These are phyloP conservation scores for Hortaea sp. DNA, from an alignment of 2,329 filamentous ascomycete genomes.

Conservation along the genomic window DNA sequence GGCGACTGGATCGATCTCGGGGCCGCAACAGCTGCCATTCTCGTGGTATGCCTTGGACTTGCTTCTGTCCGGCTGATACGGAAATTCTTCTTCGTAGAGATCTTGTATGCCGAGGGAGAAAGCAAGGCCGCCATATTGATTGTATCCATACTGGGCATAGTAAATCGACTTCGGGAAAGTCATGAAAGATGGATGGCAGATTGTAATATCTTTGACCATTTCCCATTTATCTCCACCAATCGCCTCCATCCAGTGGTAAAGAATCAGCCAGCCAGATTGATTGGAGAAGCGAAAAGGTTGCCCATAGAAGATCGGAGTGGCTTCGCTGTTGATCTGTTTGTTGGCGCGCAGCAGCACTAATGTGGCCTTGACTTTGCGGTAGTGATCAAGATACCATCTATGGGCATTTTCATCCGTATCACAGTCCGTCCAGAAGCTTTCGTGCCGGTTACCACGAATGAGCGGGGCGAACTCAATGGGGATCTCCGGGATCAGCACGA, in stretches of 20 bases:
- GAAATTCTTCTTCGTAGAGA: too few species aligned
- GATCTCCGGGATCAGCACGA: not conserved
- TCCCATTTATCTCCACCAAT: not conserved
- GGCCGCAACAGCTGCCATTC: not conserved
- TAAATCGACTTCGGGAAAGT: not conserved
- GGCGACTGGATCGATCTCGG: not conserved
- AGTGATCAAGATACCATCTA: not conserved
- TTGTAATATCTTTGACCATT: not conserved
- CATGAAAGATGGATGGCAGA: not conserved
- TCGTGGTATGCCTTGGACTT: too few species aligned
- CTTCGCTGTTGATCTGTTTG: constrained; percentile 28
- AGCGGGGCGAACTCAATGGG: constrained; percentile 2
- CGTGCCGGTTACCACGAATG: not conserved
- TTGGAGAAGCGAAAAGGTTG: constrained; percentile 27
- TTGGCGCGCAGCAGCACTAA: constrained; percentile 4
- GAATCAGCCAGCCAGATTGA: constrained; percentile 5
- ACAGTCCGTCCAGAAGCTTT: not conserved
- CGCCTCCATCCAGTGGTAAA: not conserved
- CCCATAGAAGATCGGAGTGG: constrained; percentile 34
- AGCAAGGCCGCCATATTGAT: too few species aligned
- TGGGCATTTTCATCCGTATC: not conserved
- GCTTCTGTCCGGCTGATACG: too few species aligned
- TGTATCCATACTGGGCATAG: too few species aligned
- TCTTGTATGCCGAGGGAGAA: too few species aligned
- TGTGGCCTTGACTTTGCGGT: not conserved